Evolutionary conservation across 139 green algal species (phyloP), one percentile per base, ranked within the genome.

Genomic region (Tetraselmis striata): DNA sequence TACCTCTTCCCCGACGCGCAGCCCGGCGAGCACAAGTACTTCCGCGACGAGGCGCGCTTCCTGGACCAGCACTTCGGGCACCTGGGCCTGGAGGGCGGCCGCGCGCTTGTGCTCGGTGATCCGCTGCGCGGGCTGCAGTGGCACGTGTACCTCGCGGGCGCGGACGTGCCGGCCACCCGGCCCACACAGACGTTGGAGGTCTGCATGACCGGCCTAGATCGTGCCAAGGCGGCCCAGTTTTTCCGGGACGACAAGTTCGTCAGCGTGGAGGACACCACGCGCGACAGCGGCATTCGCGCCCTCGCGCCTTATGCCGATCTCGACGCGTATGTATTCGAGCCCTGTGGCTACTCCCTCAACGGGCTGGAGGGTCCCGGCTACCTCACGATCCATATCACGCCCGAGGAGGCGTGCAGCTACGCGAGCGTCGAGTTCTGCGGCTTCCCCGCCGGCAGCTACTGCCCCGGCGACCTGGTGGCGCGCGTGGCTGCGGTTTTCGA

Each of bases 341-440:
- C 97, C 5, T 99, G 96, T 88, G 97, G 97, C 67, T 99, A 99
- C 94, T 96, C 89, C 75, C 98, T 99, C 95, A 99, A 99, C 83
- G 93, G 91, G 75, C 90, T 98, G 22, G 82, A 91, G 29, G 91
- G 80, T 11, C 81, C n/a, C 1, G 89, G 89, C 29, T 94, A 95
- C 85, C 94, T 94, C 59, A 99, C 97, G 59, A 97, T 99, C 79
- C 97, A 99, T 86, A 95, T 99, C 88, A 99, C 97, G 0, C 97
- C 97, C 0, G 96, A 99, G 90, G 88, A 92, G 0, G 90, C 87
- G 80, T 98, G 95, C 86, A 94, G 83, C 75, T 99, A 99, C 80
- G 95, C 96, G 1, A 96, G 89, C 32, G 89, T 98, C 27, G 97
- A 99, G 89, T 81, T 98, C 1, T 93, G 88, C 30, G 92, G 95